Evolutionary conservation across 139 green algal species (phyloP).

Genomic region (Chlorella ohadii): DNA sequence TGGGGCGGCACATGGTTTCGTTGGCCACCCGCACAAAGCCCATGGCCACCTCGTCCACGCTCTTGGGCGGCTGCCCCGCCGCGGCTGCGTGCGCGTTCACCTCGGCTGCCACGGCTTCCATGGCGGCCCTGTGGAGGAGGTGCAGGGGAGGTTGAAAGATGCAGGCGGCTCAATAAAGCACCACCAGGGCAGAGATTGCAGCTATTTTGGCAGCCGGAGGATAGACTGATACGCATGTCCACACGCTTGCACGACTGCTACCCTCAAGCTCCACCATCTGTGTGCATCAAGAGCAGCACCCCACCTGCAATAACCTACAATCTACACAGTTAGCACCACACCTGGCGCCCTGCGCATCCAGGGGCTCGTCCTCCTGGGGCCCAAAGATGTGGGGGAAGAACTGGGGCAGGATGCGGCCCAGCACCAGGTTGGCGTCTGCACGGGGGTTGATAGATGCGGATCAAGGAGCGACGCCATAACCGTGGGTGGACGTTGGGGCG

Average conservation of each 20-base stretch:
- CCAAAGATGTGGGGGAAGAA: constrained; percentile 97
- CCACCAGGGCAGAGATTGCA: too few relatives aligned
- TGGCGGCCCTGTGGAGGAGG: constrained; percentile 48
- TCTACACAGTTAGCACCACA: not conserved
- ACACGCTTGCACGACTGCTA: too few relatives aligned
- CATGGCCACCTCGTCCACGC: constrained; percentile 79
- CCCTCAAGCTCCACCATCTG: too few relatives aligned
- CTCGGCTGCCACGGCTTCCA: constrained; percentile 62
- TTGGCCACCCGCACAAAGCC: constrained; percentile 97
- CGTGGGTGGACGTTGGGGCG: too few relatives aligned
- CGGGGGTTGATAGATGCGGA: too few relatives aligned
- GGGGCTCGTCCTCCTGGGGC: constrained; percentile 75
- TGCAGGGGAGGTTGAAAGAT: too few relatives aligned
- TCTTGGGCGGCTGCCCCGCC: constrained; percentile 59
- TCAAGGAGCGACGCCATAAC: too few relatives aligned
- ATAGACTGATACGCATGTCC: too few relatives aligned
- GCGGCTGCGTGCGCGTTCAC: constrained; percentile 68
- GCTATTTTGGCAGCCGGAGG: too few relatives aligned
- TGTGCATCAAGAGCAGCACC: too few relatives aligned
- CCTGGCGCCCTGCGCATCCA: constrained; percentile 72
- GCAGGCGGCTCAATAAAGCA: too few relatives aligned
- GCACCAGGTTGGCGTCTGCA: constrained; percentile 91
- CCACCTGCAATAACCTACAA: too few relatives aligned
- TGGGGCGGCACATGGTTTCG: constrained; percentile 97
- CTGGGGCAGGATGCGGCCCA: constrained; percentile 91